Conservation (phyloP, 371 early-diverging fungal genomes). For the Fennellomyces sp. region DNA sequence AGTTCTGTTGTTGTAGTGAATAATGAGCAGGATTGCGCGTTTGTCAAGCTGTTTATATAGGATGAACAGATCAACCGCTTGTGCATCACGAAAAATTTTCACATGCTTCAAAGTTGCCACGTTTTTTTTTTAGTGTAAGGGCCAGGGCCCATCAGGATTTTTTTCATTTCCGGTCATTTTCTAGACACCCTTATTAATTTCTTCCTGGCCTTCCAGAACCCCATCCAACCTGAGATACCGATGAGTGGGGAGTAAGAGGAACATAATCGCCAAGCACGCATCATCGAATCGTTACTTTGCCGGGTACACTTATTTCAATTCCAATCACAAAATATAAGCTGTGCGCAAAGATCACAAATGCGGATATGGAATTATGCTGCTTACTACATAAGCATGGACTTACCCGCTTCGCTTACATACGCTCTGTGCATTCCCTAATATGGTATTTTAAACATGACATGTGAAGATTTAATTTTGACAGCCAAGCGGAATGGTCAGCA, state of each 20-base stretch:
- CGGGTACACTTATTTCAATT: no score
- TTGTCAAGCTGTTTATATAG: not conserved
- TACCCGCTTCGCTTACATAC: not conserved
- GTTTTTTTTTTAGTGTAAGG: not conserved
- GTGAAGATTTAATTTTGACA: slow-evolving; percentile 3
- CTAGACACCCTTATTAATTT: no score
- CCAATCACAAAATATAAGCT: no score
- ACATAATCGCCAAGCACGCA: no score
- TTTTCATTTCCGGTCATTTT: not conserved
- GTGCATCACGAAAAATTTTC: not conserved
- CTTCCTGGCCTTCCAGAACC: not conserved
- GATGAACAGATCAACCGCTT: not conserved
- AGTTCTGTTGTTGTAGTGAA: no score
- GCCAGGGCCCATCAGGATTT: not conserved
- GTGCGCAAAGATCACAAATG: no score
- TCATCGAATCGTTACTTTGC: no score
- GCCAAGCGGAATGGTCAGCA: not conserved
- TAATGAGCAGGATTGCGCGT: no score
- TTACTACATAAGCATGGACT: not conserved
- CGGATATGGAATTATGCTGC: not conserved
- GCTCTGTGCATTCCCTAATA: not conserved
- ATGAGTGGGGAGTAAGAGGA: not conserved
- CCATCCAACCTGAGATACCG: not conserved
- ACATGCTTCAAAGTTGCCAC: slow-evolving; percentile 1
- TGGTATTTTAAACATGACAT: not conserved